These are phyloP conservation scores for Kwoniella sp. DNA, from an alignment of 768 basidiomycete species.

Conservation along the genomic window DNA sequence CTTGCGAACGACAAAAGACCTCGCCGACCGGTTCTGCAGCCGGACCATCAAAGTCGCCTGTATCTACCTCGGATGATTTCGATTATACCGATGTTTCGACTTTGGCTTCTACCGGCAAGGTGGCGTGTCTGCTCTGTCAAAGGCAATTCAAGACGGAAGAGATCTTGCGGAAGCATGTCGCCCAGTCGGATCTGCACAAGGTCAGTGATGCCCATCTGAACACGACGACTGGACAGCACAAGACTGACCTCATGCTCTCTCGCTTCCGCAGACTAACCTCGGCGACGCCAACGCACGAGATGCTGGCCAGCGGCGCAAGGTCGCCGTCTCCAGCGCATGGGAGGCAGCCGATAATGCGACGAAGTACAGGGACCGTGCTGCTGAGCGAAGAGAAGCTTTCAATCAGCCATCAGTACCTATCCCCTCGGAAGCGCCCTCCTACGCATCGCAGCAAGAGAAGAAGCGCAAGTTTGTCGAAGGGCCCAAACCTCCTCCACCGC, in stretches of 20 bases:
- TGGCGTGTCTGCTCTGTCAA: conserved; percentile 87
- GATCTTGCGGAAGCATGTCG: conserved; percentile 83
- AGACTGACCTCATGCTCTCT: conserved; percentile 3
- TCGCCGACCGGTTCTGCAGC: conserved; percentile 3
- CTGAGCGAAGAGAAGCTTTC: conserved; percentile 84
- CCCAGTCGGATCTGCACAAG: conserved; percentile 95
- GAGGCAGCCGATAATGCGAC: conserved; percentile 43
- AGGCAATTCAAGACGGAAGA: conserved; percentile 89
- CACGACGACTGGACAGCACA: conserved; percentile 45
- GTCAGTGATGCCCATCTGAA: conserved; percentile 59
- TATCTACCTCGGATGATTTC: conserved; percentile 60
- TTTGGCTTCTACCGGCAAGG: conserved; percentile 58
- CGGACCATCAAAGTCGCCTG: conserved; percentile 10
- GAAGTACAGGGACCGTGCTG: conserved; percentile 93
- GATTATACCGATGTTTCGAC: conserved; percentile 72
- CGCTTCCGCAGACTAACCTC: conserved; percentile 74
- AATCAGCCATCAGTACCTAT: conserved; percentile 86
- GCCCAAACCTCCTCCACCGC: conserved; percentile 62
- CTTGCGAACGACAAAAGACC: conserved; percentile 1
- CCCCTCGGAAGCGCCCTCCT: conserved; percentile 59
- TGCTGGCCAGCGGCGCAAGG: conserved; percentile 69
- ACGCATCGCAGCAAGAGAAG: conserved; percentile 15
- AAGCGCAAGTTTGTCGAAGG: conserved; percentile 66
- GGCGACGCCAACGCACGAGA: conserved; percentile 59
- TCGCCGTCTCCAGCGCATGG: conserved; percentile 51